Conservation (phyloP, 2,329 filamentous ascomycete genomes). For the Torrubiella hemipterigena region DNA sequence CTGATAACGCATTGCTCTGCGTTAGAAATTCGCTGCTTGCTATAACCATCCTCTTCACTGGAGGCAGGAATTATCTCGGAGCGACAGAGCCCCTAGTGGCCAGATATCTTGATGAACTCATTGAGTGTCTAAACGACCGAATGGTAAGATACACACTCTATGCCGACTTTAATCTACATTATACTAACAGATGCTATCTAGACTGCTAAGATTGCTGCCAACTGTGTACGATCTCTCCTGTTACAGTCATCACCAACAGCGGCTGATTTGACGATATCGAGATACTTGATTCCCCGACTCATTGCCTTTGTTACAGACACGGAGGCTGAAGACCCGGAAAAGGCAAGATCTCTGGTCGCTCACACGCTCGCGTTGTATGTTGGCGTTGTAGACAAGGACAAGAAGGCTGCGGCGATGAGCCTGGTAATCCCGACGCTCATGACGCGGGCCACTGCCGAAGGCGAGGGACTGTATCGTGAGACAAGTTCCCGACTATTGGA, state of each 20-base stretch:
- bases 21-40: constrained; percentile 90
- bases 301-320: constrained; percentile 62
- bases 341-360: constrained; percentile 56
- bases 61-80: constrained; percentile 60
- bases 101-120: constrained; percentile 65
- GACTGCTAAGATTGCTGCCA: constrained; percentile 81
- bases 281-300: constrained; percentile 63
- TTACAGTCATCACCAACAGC: constrained; percentile 49
- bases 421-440: constrained; percentile 70
- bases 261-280: constrained; percentile 61
- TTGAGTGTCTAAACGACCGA: constrained; percentile 71
- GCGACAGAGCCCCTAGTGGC: constrained; percentile 63
- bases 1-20: constrained; percentile 65
- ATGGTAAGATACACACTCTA: constrained; percentile 48
- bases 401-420: constrained; percentile 52
- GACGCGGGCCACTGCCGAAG: constrained; percentile 54
- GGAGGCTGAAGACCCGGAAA: constrained; percentile 67
- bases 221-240: constrained; percentile 77
- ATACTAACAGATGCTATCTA: constrained; percentile 17
- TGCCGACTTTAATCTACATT: constrained; percentile 2
- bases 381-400: constrained; percentile 28
- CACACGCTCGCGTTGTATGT: constrained; percentile 69
- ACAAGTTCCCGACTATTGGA: constrained; percentile 69
- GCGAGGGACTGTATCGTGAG: constrained; percentile 51
- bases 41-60: constrained; percentile 78